A percentile compares a stretch with the other conserved stretches of the same genome.
These are phyloP conservation scores for Cercospora citrullina DNA, from an alignment of 2,329 filamentous ascomycete genomes.

Conservation along the genomic window DNA sequence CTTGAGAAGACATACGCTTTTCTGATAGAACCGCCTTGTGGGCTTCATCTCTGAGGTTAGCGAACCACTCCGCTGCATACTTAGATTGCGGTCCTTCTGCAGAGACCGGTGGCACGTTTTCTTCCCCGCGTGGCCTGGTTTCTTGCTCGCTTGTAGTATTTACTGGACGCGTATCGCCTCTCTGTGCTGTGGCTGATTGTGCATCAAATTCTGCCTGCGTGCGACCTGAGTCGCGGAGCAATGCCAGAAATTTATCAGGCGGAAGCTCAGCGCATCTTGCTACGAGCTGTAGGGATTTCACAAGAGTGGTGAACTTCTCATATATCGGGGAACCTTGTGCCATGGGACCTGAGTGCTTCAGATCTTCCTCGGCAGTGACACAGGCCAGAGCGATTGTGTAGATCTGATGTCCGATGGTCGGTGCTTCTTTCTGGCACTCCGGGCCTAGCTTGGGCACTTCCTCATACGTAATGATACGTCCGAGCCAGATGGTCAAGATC, in stretches of 20 bases:
- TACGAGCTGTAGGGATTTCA: neutral
- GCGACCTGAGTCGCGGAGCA: neutral
- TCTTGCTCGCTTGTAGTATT: neutral
- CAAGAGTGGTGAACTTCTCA: neutral
- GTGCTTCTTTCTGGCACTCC: neutral
- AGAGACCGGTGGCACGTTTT: neutral
- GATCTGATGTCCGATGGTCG: neutral
- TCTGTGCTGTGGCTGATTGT: neutral
- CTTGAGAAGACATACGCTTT: neutral
- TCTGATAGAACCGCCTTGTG: neutral
- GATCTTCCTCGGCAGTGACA: neutral
- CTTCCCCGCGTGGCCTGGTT: neutral
- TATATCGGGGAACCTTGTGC: neutral
- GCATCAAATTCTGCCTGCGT: neutral
- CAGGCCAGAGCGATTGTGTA: neutral
- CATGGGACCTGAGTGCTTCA: neutral
- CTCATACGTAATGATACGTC: neutral
- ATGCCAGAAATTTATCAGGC: neutral
- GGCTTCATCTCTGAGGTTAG: neutral
- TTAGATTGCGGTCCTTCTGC: neutral
- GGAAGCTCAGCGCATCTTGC: neutral
- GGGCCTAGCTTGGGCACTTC: neutral
- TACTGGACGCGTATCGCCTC: neutral
- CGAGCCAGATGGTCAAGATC: neutral
- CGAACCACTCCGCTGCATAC: neutral